A percentile compares a stretch with the other conserved stretches of the same genome.
These are phyloP conservation scores for Salix caprea DNA, from an alignment of 345 rosid species.

Conservation along the genomic window DNA sequence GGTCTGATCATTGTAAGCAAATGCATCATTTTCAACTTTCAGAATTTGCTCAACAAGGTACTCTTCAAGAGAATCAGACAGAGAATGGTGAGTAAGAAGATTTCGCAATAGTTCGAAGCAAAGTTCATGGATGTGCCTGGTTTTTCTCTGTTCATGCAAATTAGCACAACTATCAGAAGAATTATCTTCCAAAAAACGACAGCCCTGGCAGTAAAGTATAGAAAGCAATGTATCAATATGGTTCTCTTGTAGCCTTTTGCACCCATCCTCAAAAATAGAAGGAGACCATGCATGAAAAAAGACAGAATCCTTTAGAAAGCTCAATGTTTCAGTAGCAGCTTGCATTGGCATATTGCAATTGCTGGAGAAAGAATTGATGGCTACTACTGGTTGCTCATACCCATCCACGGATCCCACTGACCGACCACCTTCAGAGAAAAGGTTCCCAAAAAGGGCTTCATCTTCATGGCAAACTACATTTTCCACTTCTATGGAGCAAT, in stretches of 20 bases:
- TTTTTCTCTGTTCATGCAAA: slow-evolving; percentile 57
- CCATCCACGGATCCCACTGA: slow-evolving; percentile 67
- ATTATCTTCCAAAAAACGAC: slow-evolving; percentile 39
- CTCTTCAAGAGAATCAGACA: slow-evolving; percentile 65
- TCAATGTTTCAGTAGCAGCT: slow-evolving; percentile 71
- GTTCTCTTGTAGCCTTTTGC: slow-evolving; percentile 48
- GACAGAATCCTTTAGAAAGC: slow-evolving; percentile 60
- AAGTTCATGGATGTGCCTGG: slow-evolving; percentile 44
- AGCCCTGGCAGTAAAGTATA: slow-evolving; percentile 44
- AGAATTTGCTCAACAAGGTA: slow-evolving; percentile 71
- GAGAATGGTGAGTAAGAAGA: slow-evolving; percentile 52
- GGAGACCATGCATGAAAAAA: slow-evolving; percentile 73
- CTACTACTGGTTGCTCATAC: slow-evolving; percentile 59
- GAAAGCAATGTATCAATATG: slow-evolving; percentile 81
- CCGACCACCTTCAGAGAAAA: slow-evolving; percentile 81
- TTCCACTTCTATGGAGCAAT: slow-evolving; percentile 63
- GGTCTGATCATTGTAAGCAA: slow-evolving; percentile 66
- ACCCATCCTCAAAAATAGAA: slow-evolving; percentile 62
- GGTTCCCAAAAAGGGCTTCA: slow-evolving; percentile 92
- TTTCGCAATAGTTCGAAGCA: slow-evolving; percentile 68
- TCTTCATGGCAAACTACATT: slow-evolving; percentile 81
- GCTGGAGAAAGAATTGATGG: slow-evolving; percentile 42
- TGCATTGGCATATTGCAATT: slow-evolving; percentile 67
- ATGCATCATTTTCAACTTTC: slow-evolving; percentile 59
- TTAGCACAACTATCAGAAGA: slow-evolving; percentile 39